Conservation (phyloP, 371 early-diverging fungal genomes). For the Mucor velutinosus region DNA sequence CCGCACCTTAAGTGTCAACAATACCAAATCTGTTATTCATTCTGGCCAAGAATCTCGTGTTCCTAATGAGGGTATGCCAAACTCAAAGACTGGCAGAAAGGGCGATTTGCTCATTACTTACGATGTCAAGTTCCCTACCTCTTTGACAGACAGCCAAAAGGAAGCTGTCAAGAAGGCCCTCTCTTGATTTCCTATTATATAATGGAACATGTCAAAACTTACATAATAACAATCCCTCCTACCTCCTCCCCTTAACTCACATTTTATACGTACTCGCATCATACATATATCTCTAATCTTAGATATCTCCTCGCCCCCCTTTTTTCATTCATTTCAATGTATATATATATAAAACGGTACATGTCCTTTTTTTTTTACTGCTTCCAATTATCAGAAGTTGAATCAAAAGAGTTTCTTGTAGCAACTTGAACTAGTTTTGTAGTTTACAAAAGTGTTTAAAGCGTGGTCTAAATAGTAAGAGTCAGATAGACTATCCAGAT, state of each 20-base stretch:
- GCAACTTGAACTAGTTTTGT: too few relatives aligned
- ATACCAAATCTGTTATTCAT: conserved; percentile 57
- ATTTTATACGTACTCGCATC: not conserved
- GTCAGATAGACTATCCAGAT: too few relatives aligned
- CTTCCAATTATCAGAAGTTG: too few relatives aligned
- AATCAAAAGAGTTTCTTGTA: too few relatives aligned
- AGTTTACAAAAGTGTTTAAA: too few relatives aligned
- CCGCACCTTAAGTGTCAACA: conserved; percentile 69
- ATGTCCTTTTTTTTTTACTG: not conserved
- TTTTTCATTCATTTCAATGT: not conserved
- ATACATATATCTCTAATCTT: not conserved
- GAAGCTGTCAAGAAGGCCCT: conserved; percentile 19
- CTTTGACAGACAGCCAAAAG: conserved; percentile 73
- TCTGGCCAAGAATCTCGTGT: conserved; percentile 81
- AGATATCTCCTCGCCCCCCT: not conserved
- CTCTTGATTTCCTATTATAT: conserved; percentile 9
- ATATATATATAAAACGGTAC: not conserved
- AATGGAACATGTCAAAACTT: not conserved
- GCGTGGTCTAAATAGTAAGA: too few relatives aligned
- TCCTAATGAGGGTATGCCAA: conserved; percentile 93
- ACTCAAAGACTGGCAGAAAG: conserved; percentile 76
- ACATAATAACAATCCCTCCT: not conserved
- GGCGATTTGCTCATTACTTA: conserved; percentile 81
- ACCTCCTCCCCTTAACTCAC: not conserved
- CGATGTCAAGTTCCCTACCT: conserved; percentile 73